These are phyloP conservation scores for Clarireedia paspali DNA, from an alignment of 2,329 filamentous ascomycete species.

Conservation along the genomic window DNA sequence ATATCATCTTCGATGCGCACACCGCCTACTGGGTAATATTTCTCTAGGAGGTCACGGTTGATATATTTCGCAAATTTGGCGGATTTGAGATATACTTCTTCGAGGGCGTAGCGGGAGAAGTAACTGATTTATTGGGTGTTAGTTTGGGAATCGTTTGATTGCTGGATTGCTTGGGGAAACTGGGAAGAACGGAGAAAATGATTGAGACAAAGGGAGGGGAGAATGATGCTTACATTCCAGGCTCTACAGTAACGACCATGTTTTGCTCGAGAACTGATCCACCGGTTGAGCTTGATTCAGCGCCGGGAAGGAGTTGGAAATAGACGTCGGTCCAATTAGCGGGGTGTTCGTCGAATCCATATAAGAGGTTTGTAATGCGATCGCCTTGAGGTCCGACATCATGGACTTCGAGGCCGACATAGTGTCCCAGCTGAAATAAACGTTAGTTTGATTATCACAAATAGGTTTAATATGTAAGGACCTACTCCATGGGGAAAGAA, in stretches of 20 bases:
- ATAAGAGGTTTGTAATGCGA: slow-evolving; percentile 28
- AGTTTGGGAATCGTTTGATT: neutral
- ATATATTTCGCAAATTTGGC: slow-evolving; percentile 55
- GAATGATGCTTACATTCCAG: slow-evolving; percentile 50
- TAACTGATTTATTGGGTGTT: slow-evolving; percentile 41
- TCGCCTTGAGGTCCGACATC: slow-evolving; percentile 40
- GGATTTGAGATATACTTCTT: slow-evolving; percentile 57
- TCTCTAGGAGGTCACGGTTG: slow-evolving; percentile 54
- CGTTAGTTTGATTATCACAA: neutral
- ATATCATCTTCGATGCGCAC: slow-evolving; percentile 92
- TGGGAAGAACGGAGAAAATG: neutral
- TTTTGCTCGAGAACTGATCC: slow-evolving; percentile 42
- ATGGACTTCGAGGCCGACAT: slow-evolving; percentile 58
- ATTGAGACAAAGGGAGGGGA: neutral
- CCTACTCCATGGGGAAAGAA: slow-evolving; percentile 56
- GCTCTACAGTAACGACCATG: slow-evolving; percentile 74
- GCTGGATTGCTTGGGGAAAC: neutral
- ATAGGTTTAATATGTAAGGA: neutral
- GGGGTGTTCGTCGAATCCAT: slow-evolving; percentile 1
- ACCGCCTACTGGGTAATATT: slow-evolving; percentile 74
- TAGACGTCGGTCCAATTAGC: slow-evolving; percentile 13
- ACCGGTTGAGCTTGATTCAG: neutral
- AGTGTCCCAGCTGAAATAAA: slow-evolving; percentile 32
- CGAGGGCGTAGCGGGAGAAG: slow-evolving; percentile 62
- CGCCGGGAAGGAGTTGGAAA: slow-evolving; percentile 10